Percentiles rank a stretch among this genome's conserved stretches.
phyloP scores from a whole-genome alignment of 768 basidiomycete species.

The Leccinellum albellum region DNA sequence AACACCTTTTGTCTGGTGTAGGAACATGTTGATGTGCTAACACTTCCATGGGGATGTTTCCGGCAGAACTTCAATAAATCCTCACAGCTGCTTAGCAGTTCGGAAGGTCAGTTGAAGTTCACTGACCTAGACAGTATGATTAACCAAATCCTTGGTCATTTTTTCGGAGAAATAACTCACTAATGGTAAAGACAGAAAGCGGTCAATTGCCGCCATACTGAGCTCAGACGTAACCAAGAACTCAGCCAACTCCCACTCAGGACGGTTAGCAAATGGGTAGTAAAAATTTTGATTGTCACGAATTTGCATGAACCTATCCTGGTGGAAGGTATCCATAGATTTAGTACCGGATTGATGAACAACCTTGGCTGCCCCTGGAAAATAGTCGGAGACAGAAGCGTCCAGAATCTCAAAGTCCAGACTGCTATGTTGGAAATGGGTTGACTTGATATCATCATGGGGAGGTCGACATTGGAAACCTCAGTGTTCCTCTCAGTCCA shows the following conservation, averaged over 20 bases:
- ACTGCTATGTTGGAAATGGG: background rate
- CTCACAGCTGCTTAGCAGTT: constrained; percentile 15
- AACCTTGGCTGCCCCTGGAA: background rate
- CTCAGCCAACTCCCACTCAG: background rate
- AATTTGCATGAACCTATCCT: background rate
- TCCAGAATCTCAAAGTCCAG: background rate
- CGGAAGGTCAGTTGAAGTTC: constrained; percentile 18
- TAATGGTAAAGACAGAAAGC: background rate
- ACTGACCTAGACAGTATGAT: background rate
- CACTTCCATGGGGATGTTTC: too few species aligned
- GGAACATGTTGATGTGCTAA: too few species aligned
- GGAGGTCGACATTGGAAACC: background rate
- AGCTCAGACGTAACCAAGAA: too few species aligned
- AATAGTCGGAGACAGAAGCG: background rate
- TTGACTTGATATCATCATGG: background rate
- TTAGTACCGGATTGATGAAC: background rate
- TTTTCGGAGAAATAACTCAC: too few species aligned
- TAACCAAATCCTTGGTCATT: background rate
- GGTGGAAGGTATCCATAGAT: background rate
- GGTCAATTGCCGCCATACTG: background rate
- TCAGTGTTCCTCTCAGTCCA: background rate
- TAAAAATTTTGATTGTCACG: background rate
- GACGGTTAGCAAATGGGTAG: background rate
- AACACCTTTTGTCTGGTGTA: too few species aligned
- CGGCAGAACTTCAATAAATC: background rate